A percentile compares a stretch with the other conserved stretches of the same genome.
phyloP scores from a whole-genome alignment of 768 basidiomycete species.

The Phallus indusiatus region DNA sequence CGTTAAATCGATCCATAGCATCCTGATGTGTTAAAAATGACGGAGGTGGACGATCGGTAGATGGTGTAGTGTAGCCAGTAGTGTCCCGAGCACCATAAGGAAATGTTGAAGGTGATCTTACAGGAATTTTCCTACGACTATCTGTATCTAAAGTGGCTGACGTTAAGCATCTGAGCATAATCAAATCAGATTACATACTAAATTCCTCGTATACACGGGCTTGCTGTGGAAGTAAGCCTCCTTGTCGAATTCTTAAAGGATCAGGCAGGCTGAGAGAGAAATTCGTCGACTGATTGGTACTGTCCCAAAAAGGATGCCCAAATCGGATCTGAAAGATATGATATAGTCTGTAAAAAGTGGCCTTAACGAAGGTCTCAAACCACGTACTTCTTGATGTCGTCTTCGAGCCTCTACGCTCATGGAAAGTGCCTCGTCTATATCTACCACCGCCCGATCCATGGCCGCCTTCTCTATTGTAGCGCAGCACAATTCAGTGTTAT shows the following conservation, averaged over 20 bases:
- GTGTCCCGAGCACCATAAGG: conserved; percentile 49
- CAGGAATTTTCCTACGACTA: conserved; percentile 44
- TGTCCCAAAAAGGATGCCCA: conserved; percentile 84
- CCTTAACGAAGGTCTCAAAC: neutral
- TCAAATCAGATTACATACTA: conserved; percentile 31
- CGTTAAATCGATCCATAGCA: conserved; percentile 81
- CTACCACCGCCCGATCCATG: conserved; percentile 88
- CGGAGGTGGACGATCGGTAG: conserved; percentile 35
- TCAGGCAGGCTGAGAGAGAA: conserved; percentile 76
- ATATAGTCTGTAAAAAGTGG: neutral
- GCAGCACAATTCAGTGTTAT: conserved; percentile 91
- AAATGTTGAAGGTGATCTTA: conserved; percentile 62
- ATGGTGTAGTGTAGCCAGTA: conserved; percentile 49
- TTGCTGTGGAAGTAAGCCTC: conserved; percentile 76
- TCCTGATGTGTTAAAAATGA: conserved; percentile 60
- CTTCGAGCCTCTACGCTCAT: conserved; percentile 75
- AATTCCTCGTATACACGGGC: conserved; percentile 94
- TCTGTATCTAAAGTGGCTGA: conserved; percentile 35
- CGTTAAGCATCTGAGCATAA: neutral
- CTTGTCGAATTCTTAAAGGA: conserved; percentile 73
- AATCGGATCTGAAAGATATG: conserved; percentile 41
- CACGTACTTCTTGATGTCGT: conserved; percentile 73
- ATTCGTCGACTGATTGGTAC: conserved; percentile 56
- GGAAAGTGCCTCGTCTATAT: conserved; percentile 86
- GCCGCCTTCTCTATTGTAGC: conserved; percentile 94